A percentile compares a stretch with the other conserved stretches of the same genome.
Conservation (phyloP, 805 yeast genomes). For the Candida parachauliodes region DNA sequence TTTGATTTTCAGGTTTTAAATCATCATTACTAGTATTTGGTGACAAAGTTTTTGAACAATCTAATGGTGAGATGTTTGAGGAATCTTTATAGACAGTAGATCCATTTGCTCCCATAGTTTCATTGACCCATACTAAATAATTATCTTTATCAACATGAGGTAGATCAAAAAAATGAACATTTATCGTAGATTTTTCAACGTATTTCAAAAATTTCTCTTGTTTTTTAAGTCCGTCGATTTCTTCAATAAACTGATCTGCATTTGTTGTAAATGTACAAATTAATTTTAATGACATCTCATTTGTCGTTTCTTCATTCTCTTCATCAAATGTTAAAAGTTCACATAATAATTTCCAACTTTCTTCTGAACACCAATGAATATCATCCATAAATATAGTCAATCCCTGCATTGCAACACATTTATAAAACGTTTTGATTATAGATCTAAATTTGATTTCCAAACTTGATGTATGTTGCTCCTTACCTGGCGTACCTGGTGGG, state of each 20-base stretch:
- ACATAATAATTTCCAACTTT: slow-evolving; percentile 24
- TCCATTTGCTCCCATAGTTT: slow-evolving; percentile 6
- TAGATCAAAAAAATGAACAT: neutral
- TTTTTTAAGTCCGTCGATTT: slow-evolving; percentile 1
- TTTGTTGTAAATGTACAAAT: slow-evolving; percentile 4
- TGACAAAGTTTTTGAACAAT: neutral
- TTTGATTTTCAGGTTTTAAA: slow-evolving; percentile 3
- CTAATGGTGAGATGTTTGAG: neutral
- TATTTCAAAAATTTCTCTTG: slow-evolving; percentile 1
- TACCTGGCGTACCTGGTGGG: slow-evolving; percentile 5
- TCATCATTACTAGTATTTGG: too few species aligned
- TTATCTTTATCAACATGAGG: slow-evolving; percentile 1
- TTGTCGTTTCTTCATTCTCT: slow-evolving; percentile 10
- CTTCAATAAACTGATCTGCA: slow-evolving; percentile 7
- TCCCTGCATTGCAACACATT: slow-evolving; percentile 40
- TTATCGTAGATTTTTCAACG: slow-evolving; percentile 1
- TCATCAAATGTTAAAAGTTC: slow-evolving; percentile 22
- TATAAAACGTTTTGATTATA: slow-evolving; percentile 39
- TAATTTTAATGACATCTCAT: slow-evolving; percentile 10
- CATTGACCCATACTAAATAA: slow-evolving; percentile 1
- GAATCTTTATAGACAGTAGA: neutral
- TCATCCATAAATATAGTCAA: slow-evolving; percentile 46
- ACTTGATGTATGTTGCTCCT: slow-evolving; percentile 18
- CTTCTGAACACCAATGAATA: slow-evolving; percentile 39
- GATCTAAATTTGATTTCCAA: slow-evolving; percentile 40